Percentiles rank a stretch among this genome's conserved stretches.
Evolutionary conservation across 805 yeast genomes (phyloP).

Genomic region (Ogataea henricii): DNA sequence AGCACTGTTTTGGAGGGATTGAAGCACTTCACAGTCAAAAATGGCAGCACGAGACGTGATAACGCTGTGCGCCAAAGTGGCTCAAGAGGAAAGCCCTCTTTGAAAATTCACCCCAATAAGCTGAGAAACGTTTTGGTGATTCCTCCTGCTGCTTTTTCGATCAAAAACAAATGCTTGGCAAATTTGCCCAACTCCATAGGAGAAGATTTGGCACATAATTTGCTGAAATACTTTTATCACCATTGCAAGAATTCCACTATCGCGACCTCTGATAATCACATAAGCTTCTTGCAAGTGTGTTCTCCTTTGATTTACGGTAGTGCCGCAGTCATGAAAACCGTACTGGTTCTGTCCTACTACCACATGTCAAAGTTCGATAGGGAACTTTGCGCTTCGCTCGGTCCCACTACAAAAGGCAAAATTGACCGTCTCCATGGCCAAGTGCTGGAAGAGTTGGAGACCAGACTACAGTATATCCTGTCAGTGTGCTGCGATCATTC

Average conservation of each 20-base stretch:
- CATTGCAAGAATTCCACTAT: slow-evolving; percentile 1
- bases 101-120: slow-evolving; percentile 9
- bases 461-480: slow-evolving; percentile 14
- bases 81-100: slow-evolving; percentile 7
- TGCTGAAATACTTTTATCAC: slow-evolving; percentile 17
- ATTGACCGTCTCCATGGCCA: slow-evolving; percentile 12
- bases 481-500: slow-evolving; percentile 28
- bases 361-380: slow-evolving; percentile 6
- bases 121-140: slow-evolving; percentile 19
- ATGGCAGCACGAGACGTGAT: neutral
- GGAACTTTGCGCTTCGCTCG: neutral
- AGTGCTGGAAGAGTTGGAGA: slow-evolving; percentile 14
- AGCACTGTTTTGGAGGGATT: neutral
- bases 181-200: slow-evolving; percentile 17
- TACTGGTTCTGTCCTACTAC: slow-evolving; percentile 19
- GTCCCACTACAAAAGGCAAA: neutral
- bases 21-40: neutral
- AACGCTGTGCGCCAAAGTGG: too few species aligned
- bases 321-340: slow-evolving; percentile 18
- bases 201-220: slow-evolving; percentile 11
- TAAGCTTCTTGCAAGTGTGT: slow-evolving; percentile 17
- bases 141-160: slow-evolving; percentile 18
- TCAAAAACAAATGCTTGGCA: slow-evolving; percentile 6
- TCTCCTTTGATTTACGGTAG: slow-evolving; percentile 23
- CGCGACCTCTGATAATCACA: neutral